Base-by-base conservation (phyloP, 192 early-diverging fungal genomes). In the Dissophora globulifera region DNA sequence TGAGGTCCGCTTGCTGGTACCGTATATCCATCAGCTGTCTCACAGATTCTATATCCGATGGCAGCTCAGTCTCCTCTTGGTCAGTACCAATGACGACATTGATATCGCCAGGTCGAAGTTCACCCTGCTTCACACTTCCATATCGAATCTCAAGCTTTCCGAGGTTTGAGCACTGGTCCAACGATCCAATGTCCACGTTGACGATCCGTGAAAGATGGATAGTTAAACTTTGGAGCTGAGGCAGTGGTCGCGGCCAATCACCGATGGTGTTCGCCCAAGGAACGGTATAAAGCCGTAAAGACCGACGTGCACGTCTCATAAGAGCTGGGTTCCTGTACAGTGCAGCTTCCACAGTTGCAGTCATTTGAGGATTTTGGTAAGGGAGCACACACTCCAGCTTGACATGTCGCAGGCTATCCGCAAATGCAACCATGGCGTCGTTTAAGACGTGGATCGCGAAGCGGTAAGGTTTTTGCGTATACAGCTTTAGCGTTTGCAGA, bases 121-220 rank as follows among this genome's bases (percentile, higher is more conserved):
- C 35, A 9, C 35, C 13, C 35, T 38, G 35, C 35, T 6, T 38
- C 13, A 30, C 19, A 17, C 1, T 9, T n/a, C 62, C 62, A 22
- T 35, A 65, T 35, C 17, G n/a, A 23, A 71, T 33, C 0, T 62
- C 4, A 0, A 70, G 46, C 2, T 16, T 15, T 13, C 49, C 51
- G 10, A 70, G 46, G 17, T 62, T 57, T 2, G 59, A 53, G 32
- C 58, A 61, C 4, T 55, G 40, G 11, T 29, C 45, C 2, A 70
- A 53, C 11, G 50, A 42, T 33, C 68, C 58, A 4, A 62, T 41
- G 3, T 47, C 12, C 26, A 62, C 48, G 4, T 23, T 30, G 1
- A 22, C 5, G 1, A 19, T 15, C 6, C 52, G n/a, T 3, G 1
- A 1, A 5, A 71, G 20, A 22, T 15, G 5, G 22, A 71, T 26